These are phyloP conservation scores for Melocanna baccifera DNA, from an alignment of 176 grass and related monocot species.

Conservation along the genomic window DNA sequence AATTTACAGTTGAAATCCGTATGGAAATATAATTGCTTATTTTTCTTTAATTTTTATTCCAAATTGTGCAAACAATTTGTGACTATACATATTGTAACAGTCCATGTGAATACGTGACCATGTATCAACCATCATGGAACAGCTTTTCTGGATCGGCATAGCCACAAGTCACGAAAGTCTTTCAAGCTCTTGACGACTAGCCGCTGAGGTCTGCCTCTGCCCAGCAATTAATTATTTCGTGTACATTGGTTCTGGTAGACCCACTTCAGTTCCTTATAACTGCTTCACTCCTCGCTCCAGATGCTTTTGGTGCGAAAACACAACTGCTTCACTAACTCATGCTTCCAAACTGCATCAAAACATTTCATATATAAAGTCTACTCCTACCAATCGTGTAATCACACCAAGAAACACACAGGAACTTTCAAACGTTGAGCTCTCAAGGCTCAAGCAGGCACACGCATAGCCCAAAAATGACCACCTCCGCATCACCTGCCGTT, in stretches of 20 bases:
- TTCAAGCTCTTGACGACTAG: background rate
- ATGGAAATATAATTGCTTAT: no score
- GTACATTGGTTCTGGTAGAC: conserved; percentile 46
- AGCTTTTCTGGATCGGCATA: no score
- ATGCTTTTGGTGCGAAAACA: conserved; percentile 7
- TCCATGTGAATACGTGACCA: no score
- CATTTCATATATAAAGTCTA: conserved; percentile 20
- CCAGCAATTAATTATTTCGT: background rate
- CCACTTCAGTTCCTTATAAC: conserved; percentile 32
- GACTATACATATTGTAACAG: no score
- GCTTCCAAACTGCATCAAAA: conserved; percentile 19
- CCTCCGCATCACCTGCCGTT: background rate
- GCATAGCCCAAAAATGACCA: conserved; percentile 31
- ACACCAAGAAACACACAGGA: background rate
- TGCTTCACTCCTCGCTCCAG: conserved; percentile 24
- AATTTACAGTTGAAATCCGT: no score
- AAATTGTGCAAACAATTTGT: rapidly evolving
- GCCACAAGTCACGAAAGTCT: no score
- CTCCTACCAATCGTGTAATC: conserved; percentile 11
- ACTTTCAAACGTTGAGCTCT: background rate
- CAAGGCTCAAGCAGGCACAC: background rate
- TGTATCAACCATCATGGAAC: no score
- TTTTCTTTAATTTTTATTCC: no score
- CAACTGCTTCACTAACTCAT: conserved; percentile 47
- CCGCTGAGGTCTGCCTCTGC: no score